These are phyloP conservation scores for Astrephomene gubernaculifera DNA, from an alignment of 139 green algal genomes.

Conservation along the genomic window DNA sequence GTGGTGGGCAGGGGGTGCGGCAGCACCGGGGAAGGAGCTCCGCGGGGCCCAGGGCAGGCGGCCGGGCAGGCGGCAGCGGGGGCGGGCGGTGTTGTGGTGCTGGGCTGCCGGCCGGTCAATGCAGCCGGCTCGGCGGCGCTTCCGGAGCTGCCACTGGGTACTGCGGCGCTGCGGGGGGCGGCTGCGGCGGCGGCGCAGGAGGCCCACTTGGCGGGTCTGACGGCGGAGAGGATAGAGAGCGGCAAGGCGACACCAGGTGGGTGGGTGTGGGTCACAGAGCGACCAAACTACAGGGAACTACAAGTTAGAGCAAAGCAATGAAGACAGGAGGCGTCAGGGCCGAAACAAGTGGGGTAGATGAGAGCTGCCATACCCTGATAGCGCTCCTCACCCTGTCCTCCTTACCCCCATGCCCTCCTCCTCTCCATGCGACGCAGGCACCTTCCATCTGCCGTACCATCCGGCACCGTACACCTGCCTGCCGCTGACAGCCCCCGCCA, in stretches of 20 bases:
- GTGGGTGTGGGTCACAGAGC: no score
- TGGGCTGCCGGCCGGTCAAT: constrained; percentile 36
- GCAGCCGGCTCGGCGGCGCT: not conserved
- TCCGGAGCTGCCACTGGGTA: constrained; percentile 27
- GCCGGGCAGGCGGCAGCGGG: not conserved
- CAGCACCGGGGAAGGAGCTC: no score
- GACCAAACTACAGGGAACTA: no score
- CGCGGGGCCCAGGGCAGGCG: not conserved
- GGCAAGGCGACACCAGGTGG: constrained; percentile 30
- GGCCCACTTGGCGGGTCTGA: constrained; percentile 3
- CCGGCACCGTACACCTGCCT: not conserved
- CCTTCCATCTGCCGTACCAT: not conserved
- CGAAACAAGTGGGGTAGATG: no score
- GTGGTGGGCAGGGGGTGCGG: not conserved
- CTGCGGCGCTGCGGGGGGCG: constrained; percentile 22
- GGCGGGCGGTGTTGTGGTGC: not conserved
- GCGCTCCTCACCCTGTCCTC: no score
- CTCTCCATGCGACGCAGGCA: no score
- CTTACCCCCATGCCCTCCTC: no score
- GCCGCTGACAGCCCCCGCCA: not conserved
- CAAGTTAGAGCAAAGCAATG: no score
- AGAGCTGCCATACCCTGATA: no score
- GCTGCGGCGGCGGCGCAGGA: constrained; percentile 13
- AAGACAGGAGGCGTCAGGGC: no score
- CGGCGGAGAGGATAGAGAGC: constrained; percentile 2